phyloP scores from a whole-genome alignment of 2,329 filamentous ascomycete genomes.

The Zymoseptoria passerinii region DNA sequence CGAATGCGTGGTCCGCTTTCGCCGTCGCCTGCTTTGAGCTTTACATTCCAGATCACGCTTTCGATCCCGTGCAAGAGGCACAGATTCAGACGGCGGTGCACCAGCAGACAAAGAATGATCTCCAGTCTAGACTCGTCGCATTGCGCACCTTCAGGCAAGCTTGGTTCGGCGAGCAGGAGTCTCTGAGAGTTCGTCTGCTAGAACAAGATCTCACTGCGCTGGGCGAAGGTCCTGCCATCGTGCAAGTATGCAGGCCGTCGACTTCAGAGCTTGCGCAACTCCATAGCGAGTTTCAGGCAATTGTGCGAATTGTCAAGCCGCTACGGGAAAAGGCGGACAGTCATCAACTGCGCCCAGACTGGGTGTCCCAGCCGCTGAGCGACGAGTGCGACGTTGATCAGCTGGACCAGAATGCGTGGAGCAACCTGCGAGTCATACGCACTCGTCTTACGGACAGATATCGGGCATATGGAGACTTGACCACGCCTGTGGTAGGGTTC shows the following conservation, averaged over 20 bases:
- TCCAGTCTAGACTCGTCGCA: conserved; percentile 51
- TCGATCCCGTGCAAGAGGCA: conserved; percentile 63
- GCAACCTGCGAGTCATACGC: conserved; percentile 50
- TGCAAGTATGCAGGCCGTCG: conserved; percentile 63
- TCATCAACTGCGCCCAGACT: not conserved
- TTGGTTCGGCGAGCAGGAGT: conserved; percentile 61
- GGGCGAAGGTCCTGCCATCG: conserved; percentile 57
- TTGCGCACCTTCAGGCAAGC: conserved; percentile 57
- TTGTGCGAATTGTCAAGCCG: conserved; percentile 18
- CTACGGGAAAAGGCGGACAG: not conserved
- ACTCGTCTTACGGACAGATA: conserved; percentile 62
- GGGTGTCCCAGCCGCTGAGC: not conserved
- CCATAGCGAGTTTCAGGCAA: conserved; percentile 63
- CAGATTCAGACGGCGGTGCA: conserved; percentile 57
- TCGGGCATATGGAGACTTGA: conserved; percentile 77
- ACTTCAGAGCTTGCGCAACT: conserved; percentile 60
- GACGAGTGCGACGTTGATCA: not conserved
- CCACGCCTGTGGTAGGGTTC: conserved; percentile 67
- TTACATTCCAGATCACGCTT: conserved; percentile 77
- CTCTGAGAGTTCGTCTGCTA: conserved; percentile 56
- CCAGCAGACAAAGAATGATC: conserved; percentile 45
- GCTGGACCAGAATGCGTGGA: conserved; percentile 17
- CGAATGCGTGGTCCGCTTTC: conserved; percentile 64
- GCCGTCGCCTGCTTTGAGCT: conserved; percentile 65
- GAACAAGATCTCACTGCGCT: conserved; percentile 54